Conservation (phyloP, 441 rosid genomes). For the Adansonia rubrostipa region DNA sequence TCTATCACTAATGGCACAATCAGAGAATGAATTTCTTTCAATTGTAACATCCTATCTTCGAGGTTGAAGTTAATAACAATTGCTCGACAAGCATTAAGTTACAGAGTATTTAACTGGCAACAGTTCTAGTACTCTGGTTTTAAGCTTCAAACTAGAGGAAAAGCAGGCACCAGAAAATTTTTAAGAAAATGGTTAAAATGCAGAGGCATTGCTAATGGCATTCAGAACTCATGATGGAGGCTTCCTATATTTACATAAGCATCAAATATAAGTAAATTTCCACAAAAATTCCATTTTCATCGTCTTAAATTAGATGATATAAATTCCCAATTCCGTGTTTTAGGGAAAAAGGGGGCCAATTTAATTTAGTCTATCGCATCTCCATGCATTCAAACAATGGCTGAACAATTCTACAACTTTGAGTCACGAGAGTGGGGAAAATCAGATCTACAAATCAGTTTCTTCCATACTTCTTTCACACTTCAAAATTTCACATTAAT, state of each 20-base stretch:
- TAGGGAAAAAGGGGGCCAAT: neutral
- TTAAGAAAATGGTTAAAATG: neutral
- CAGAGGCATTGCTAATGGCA: neutral
- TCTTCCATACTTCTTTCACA: neutral
- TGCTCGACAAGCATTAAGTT: neutral
- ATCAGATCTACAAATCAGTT: neutral
- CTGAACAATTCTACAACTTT: slow-evolving; percentile 4
- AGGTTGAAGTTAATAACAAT: neutral
- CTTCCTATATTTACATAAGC: neutral
- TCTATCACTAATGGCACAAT: neutral
- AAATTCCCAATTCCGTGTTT: neutral
- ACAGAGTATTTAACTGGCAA: neutral
- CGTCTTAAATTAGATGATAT: neutral
- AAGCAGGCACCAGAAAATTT: neutral
- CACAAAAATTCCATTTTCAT: neutral
- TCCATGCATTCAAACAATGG: slow-evolving; percentile 13
- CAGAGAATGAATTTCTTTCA: slow-evolving; percentile 9
- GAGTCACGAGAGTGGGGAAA: neutral
- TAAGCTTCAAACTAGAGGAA: neutral
- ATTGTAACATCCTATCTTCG: neutral
- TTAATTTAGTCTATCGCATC: neutral
- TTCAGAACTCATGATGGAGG: neutral
- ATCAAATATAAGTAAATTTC: neutral
- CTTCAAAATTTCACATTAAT: neutral
- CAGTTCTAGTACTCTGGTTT: neutral